These are phyloP conservation scores for Tuber umbilicatum DNA, from an alignment of 495 filamentous ascomycete species.

Conservation along the genomic window DNA sequence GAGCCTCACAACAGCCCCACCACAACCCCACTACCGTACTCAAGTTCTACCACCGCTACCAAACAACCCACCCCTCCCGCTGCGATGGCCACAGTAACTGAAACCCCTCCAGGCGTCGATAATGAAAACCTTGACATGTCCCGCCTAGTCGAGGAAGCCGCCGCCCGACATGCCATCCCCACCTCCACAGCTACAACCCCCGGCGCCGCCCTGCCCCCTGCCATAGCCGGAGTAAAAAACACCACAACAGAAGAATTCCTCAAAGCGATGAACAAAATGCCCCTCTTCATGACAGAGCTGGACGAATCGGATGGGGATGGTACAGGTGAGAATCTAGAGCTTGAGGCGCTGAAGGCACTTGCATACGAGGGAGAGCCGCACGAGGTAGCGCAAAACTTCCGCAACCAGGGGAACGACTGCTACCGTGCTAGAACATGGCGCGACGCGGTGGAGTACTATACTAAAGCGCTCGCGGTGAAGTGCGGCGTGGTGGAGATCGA, in stretches of 20 bases:
- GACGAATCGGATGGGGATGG: slow-evolving; percentile 59
- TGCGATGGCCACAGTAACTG: slow-evolving; percentile 24
- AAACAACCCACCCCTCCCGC: not conserved
- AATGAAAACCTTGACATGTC: slow-evolving; percentile 24
- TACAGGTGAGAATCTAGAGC: slow-evolving; percentile 59
- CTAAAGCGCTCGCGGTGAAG: slow-evolving; percentile 58
- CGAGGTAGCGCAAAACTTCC: slow-evolving; percentile 49
- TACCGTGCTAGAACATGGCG: slow-evolving; percentile 66
- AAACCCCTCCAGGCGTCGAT: slow-evolving; percentile 13
- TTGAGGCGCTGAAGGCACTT: slow-evolving; percentile 81
- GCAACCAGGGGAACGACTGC: slow-evolving; percentile 62
- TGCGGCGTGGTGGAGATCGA: slow-evolving; percentile 39
- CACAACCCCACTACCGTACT: slow-evolving; percentile 13
- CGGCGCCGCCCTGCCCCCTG: slow-evolving; percentile 30
- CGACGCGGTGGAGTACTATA: slow-evolving; percentile 87
- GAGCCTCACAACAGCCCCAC: slow-evolving; percentile 27
- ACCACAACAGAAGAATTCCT: slow-evolving; percentile 38
- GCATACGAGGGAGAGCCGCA: slow-evolving; percentile 84
- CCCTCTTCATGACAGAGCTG: slow-evolving; percentile 91
- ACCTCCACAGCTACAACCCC: not conserved
- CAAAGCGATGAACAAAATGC: slow-evolving; percentile 44
- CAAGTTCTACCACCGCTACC: not conserved
- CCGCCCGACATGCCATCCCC: slow-evolving; percentile 23
- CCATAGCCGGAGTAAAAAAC: slow-evolving; percentile 34
- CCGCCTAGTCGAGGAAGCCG: slow-evolving; percentile 28